These are phyloP conservation scores for Hyaloscypha hepaticicola DNA, from an alignment of 495 filamentous ascomycete genomes.

Conservation along the genomic window DNA sequence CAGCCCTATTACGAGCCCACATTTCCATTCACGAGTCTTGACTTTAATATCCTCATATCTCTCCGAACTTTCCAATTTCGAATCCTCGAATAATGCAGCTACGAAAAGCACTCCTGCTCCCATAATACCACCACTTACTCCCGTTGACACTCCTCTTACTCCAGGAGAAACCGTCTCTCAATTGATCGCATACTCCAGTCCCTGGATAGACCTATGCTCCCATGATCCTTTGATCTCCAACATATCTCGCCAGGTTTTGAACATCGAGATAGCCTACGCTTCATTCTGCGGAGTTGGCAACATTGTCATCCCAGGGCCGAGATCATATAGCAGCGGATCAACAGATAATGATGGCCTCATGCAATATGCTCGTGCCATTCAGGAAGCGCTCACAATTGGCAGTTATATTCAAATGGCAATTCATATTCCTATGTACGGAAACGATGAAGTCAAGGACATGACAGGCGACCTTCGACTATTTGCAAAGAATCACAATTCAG, in stretches of 20 bases:
- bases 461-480: constrained; percentile 59
- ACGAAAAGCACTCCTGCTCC: constrained; percentile 42
- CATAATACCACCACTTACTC: constrained; percentile 67
- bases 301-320: constrained; percentile 76
- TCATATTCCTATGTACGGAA: constrained; percentile 75
- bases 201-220: constrained; percentile 90
- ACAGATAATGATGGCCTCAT: constrained; percentile 42
- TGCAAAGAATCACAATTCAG: constrained; percentile 41
- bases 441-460: constrained; percentile 47
- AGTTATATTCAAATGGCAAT: constrained; percentile 78
- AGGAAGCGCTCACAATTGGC: constrained; percentile 70
- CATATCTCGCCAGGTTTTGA: constrained; percentile 83
- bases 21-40: constrained; percentile 77
- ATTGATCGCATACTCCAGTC: constrained; percentile 69
- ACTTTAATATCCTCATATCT: constrained; percentile 60
- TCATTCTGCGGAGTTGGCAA: constrained; percentile 88
- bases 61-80: constrained; percentile 31
- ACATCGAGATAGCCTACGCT: constrained; percentile 88
- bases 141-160: constrained; percentile 69
- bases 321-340: constrained; percentile 43
- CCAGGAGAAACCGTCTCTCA: constrained; percentile 71
- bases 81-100: constrained; percentile 32
- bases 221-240: constrained; percentile 76
- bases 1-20: constrained; percentile 77
- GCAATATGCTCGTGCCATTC: constrained; percentile 83